Percentiles rank a stretch among this genome's conserved stretches.
phyloP scores from a whole-genome alignment of 768 basidiomycete genomes.

The Mycena venus region DNA sequence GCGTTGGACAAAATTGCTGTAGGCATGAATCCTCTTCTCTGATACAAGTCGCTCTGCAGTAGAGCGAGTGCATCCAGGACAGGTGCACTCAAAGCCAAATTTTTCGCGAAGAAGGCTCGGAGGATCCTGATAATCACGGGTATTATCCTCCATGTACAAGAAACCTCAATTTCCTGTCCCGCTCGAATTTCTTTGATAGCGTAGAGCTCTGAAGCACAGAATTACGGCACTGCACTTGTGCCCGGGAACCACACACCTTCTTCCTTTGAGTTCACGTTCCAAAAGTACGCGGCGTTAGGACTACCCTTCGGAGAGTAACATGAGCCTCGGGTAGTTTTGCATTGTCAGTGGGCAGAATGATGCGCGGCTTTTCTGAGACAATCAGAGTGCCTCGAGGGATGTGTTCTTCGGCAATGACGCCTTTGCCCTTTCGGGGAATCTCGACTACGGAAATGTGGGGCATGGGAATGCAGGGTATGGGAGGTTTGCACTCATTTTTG shows the following conservation, averaged over 20 bases:
- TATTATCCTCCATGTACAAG: slow-evolving; percentile 2
- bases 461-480: too few species aligned
- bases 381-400: slow-evolving; percentile 19
- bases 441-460: slow-evolving; percentile 20
- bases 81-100: slow-evolving; percentile 10
- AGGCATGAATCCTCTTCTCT: not conserved
- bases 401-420: slow-evolving; percentile 16
- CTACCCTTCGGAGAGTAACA: slow-evolving; percentile 9
- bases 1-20: slow-evolving; percentile 1
- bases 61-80: slow-evolving; percentile 17
- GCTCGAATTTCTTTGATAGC: slow-evolving; percentile 20
- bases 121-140: not conserved
- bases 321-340: not conserved
- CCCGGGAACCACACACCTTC: not conserved
- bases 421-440: slow-evolving; percentile 25
- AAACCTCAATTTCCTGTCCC: slow-evolving; percentile 26
- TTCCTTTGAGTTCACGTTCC: not conserved
- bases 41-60: not conserved
- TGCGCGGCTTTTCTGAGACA: slow-evolving; percentile 23
- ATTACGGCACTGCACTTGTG: not conserved
- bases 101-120: not conserved
- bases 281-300: slow-evolving; percentile 18
- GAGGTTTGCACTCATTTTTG: too few species aligned
- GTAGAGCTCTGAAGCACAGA: not conserved
- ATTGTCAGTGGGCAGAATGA: not conserved